phyloP scores from a whole-genome alignment of 1,284 basidiomycete genomes.

The Microbotryum saponariae region DNA sequence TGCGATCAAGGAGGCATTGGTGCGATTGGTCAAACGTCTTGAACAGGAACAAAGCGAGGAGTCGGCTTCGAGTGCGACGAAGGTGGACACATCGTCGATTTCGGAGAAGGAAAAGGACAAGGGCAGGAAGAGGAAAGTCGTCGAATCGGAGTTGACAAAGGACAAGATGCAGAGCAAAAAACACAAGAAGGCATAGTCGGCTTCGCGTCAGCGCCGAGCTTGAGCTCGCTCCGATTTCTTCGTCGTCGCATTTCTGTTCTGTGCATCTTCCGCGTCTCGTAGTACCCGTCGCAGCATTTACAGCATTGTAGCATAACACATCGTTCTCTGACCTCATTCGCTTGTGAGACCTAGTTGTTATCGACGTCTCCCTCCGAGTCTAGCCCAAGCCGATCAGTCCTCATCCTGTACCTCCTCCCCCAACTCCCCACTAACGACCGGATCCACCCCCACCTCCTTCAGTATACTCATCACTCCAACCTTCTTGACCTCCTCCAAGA shows the following conservation, averaged over 20 bases:
- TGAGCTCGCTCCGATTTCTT: background rate
- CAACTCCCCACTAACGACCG: constrained; percentile 47
- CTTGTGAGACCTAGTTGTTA: no score
- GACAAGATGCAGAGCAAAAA: constrained; percentile 22
- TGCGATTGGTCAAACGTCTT: constrained; percentile 14
- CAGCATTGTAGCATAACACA: no score
- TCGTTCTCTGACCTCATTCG: no score
- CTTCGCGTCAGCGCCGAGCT: background rate
- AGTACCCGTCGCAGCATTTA: no score
- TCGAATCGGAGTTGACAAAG: background rate
- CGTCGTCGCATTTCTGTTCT: background rate
- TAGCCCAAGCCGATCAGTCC: background rate
- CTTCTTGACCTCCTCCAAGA: constrained; percentile 25
- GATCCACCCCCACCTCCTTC: constrained; percentile 41
- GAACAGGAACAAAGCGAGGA: constrained; percentile 7
- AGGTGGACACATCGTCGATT: no score
- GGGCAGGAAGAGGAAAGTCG: background rate
- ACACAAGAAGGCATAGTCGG: constrained; percentile 3
- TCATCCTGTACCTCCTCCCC: constrained; percentile 40
- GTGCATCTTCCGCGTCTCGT: no score
- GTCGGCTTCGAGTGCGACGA: background rate
- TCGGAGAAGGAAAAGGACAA: background rate
- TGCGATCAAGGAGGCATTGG: constrained; percentile 13
- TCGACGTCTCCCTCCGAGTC: background rate
- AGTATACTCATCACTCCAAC: constrained; percentile 39